Evolutionary conservation across 2,329 filamentous ascomycete species (phyloP).

Genomic region (Magnaporthiopsis incrustans): DNA sequence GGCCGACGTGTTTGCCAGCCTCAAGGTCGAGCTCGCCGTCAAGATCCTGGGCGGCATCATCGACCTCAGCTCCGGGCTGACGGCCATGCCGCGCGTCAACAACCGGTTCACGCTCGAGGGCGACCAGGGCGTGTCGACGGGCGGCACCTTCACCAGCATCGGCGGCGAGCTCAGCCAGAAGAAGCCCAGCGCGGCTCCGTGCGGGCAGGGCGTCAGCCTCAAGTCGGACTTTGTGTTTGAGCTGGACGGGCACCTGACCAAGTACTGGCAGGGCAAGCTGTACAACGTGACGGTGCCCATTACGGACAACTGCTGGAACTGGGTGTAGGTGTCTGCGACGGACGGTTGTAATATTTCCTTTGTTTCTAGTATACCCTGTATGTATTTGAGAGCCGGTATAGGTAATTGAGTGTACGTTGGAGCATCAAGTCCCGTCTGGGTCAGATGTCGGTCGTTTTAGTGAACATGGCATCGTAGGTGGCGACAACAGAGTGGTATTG

Average conservation of each 20-base stretch:
- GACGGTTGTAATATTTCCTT: too few relatives aligned
- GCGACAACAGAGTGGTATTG: too few relatives aligned
- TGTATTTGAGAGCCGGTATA: too few relatives aligned
- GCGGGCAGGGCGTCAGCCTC: conserved; percentile 18
- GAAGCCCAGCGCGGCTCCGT: conserved; percentile 6
- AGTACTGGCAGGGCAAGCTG: conserved; percentile 19
- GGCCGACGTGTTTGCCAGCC: conserved; percentile 17
- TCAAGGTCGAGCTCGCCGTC: conserved; percentile 16
- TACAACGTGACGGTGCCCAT: conserved; percentile 19
- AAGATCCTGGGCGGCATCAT: conserved; percentile 18
- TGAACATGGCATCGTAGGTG: too few relatives aligned
- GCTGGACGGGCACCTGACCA: conserved; percentile 18
- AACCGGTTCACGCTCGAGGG: conserved; percentile 17
- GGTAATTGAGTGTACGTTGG: too few relatives aligned
- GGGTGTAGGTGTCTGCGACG: background rate
- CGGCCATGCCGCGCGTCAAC: conserved; percentile 19
- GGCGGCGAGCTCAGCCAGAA: background rate
- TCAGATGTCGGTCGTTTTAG: too few relatives aligned
- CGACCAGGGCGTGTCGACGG: conserved; percentile 12
- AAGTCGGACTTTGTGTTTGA: conserved; percentile 20
- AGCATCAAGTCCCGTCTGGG: too few relatives aligned
- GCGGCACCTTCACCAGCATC: conserved; percentile 9
- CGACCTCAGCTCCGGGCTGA: conserved; percentile 19
- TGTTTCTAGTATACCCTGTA: too few relatives aligned
- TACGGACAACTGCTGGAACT: conserved; percentile 17